Conservation (phyloP, 805 yeast species). For the Ogataea pignaliae region DNA sequence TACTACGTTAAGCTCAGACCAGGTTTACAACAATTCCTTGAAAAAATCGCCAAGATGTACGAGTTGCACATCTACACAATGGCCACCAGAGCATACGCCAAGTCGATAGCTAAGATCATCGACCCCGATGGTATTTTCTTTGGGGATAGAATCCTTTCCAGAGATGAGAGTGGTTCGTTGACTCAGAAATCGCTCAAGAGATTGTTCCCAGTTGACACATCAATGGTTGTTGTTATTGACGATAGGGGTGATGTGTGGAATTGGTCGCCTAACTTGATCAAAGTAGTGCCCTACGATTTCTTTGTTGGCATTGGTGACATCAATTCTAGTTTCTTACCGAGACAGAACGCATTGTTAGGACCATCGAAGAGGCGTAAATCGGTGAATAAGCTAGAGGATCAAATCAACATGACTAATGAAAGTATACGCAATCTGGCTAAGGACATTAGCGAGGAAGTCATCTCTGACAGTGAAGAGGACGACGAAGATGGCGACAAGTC, state of each 20-base stretch:
- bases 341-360: constrained; percentile 55
- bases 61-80: constrained; percentile 95
- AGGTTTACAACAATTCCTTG: constrained; percentile 71
- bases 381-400: constrained; percentile 52
- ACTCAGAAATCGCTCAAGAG: constrained; percentile 86
- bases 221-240: constrained; percentile 94
- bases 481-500: constrained; percentile 11
- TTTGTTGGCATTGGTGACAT: constrained; percentile 98
- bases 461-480: constrained; percentile 12
- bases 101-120: constrained; percentile 80
- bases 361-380: constrained; percentile 61
- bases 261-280: constrained; percentile 88
- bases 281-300: constrained; percentile 93
- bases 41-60: constrained; percentile 55
- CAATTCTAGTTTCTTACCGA: constrained; percentile 86
- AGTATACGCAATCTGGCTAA: background rate
- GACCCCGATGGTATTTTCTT: constrained; percentile 86
- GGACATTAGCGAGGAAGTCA: constrained; percentile 8
- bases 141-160: constrained; percentile 84
- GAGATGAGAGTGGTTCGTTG: constrained; percentile 92
- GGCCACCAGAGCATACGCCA: constrained; percentile 95
- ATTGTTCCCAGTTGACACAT: constrained; percentile 90
- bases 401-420: constrained; percentile 8
- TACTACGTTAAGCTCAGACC: constrained; percentile 93
- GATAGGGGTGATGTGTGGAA: constrained; percentile 99